Evolutionary conservation across 345 rosid genomes (phyloP).

Genomic region (Boechera retrofracta): DNA sequence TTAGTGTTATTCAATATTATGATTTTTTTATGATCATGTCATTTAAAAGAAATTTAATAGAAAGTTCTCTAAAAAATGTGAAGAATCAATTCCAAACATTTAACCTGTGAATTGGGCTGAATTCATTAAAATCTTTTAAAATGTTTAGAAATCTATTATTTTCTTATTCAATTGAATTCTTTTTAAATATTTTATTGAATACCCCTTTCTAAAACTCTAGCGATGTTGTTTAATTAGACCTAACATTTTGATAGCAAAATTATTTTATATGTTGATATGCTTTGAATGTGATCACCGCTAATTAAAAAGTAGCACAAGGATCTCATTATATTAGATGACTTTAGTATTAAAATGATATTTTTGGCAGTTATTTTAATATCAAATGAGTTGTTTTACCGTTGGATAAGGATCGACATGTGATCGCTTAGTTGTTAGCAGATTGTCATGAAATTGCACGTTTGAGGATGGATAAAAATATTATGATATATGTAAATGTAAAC

Average conservation of each 20-base stretch:
- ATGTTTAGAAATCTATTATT: no score
- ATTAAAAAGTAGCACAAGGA: not conserved
- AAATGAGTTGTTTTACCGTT: not conserved
- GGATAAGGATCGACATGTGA: slow-evolving; percentile 37
- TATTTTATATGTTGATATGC: not conserved
- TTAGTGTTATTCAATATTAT: no score
- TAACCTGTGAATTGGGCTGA: no score
- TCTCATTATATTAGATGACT: not conserved
- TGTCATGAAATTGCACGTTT: slow-evolving; percentile 8
- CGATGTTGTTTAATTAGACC: not conserved
- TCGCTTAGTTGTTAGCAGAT: slow-evolving; percentile 3
- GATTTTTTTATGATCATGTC: no score
- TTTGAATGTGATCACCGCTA: not conserved
- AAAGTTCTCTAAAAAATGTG: no score
- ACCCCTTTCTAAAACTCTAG: no score
- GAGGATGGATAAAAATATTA: not conserved
- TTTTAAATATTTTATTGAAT: no score
- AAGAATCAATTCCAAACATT: no score
- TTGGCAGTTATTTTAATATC: not conserved
- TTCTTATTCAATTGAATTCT: no score
- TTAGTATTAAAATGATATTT: not conserved
- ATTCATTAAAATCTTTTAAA: no score
- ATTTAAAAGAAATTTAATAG: no score
- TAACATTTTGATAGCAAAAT: not conserved
- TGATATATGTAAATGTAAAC: not conserved